Evolutionary conservation across 805 yeast species (phyloP), one percentile per base, ranked within the genome.

Genomic region (Ogataea paraovalis): DNA sequence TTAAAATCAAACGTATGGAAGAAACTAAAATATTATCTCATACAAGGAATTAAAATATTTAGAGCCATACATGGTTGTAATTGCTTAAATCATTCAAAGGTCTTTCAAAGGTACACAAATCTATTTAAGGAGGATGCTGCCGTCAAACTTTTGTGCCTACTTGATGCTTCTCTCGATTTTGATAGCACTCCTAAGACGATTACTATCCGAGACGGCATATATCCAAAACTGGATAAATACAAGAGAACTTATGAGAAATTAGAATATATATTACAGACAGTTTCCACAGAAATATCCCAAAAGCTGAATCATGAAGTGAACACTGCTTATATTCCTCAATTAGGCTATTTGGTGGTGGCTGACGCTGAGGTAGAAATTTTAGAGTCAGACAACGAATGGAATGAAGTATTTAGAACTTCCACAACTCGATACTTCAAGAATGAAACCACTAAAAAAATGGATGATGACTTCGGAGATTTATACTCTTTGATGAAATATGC

Each of bases 321-420:
- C 13, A 68, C 68, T 0, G 67, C 70, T 0, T 75, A 74, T 51
- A 68, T 74, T 22, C 79, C 79, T 3, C 78, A 75, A 39, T 49
- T 75, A 20, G 79, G 79, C 0, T 75, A 66, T 43, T 51, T 75
- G 37, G 56, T 71, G 0, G 62, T 70, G 0, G 42, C 53, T 22
- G 50, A 50, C 13, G 67, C 25, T 18, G 12, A 2, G 62, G 50
- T 38, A 2, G 25, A 40, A 2, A 7, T 23, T n/a, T 5, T 27
- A 8, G 30, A 13, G 10, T 14, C 13, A 7, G 33, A 18, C 10
- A 52, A 46, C 16, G 34, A 42, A 5, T 72, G 77, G 75, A 56
- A 57, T 4, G 43, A 67, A 47, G 57, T 67, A 0, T 75, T 75
- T 49, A 54, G 63, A 39, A 72, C 77, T 0, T 49, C 65, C 1